Base-by-base conservation (phyloP, 2,329 filamentous ascomycete species). In the Hymenoscyphus linearis region DNA sequence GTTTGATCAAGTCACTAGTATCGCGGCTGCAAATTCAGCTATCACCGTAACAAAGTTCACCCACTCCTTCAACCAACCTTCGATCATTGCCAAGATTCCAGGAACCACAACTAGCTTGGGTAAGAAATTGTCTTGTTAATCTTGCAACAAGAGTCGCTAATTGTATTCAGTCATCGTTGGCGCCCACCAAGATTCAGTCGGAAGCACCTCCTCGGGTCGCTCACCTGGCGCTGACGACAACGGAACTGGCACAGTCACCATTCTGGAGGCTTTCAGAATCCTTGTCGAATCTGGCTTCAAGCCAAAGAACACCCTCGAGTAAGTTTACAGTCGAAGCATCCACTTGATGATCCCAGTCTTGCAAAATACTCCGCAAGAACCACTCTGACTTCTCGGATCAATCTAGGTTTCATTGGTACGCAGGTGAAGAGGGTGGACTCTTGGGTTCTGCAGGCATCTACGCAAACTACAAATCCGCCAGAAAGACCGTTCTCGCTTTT, bases 151-250 rank as follows among this genome's bases (percentile, higher is more conserved):
- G 3, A 5, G 5, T 31, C n/a, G 6, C n/a, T 40, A 40, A 40
- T n/a, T 40, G 1, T 40, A 5, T 6, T 16, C 40, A 1, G 82
- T 93, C 40, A 86, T 96, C 35, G 88, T 96, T 66, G 91, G 93
- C 58, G 91, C 92, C 1, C 92, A 96, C 75, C 91, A 96, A 74
- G 92, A 96, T 95, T 37, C 81, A 96, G 26, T 83, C 88, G 54
- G 54, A 40, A 22, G 40, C 3, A 34, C 57, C 4, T 54, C 57
- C 3, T 31, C 31, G 10, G 57, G 25, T 18, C 60, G 64, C 16
- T 92, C 92, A 0, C 93, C 93, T 0, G 93, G 93, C 55, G 92
- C 93, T n/a, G 93, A 97, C 67, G 93, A 97, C 68, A 93, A 96
- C 71, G 93, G 91, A 61, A 92, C 89, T 67, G 91, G 91, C 60